Conservation (phyloP, 2,329 filamentous ascomycete genomes). For the Aspergillus terreus region DNA sequence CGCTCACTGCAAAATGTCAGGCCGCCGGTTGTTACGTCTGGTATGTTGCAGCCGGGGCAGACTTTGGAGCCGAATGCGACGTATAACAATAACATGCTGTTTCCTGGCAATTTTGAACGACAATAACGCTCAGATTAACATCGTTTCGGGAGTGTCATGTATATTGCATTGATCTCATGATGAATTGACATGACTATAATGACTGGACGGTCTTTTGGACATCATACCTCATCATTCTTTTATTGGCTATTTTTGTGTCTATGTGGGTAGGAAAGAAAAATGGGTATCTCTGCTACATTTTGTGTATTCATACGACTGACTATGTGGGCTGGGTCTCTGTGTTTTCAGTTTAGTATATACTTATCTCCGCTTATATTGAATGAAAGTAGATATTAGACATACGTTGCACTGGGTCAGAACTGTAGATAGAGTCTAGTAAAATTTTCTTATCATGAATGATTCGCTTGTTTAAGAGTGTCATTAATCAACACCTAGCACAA, state of each 20-base stretch:
- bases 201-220: not conserved
- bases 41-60: constrained; percentile 5
- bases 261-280: not conserved
- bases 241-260: not conserved
- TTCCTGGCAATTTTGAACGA: constrained; percentile 11
- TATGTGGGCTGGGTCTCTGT: too few species aligned
- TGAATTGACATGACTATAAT: not conserved
- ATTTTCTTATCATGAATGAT: too few species aligned
- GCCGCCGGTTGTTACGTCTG: constrained; percentile 6
- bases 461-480: too few species aligned
- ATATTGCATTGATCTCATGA: not conserved
- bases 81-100: constrained; percentile 8
- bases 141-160: not conserved
- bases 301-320: too few species aligned
- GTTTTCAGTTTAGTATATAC: too few species aligned
- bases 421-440: too few species aligned
- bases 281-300: too few species aligned
- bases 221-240: not conserved
- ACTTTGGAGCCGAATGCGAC: constrained; percentile 1
- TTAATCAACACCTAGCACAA: too few species aligned
- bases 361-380: too few species aligned
- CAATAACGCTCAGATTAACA: not conserved
- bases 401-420: too few species aligned
- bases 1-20: constrained; percentile 6
- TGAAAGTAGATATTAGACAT: too few species aligned